A percentile compares a stretch with the other conserved stretches of the same genome.
Evolutionary conservation across 2,329 filamentous ascomycete genomes (phyloP).

Genomic region (Orbilia brochopaga): DNA sequence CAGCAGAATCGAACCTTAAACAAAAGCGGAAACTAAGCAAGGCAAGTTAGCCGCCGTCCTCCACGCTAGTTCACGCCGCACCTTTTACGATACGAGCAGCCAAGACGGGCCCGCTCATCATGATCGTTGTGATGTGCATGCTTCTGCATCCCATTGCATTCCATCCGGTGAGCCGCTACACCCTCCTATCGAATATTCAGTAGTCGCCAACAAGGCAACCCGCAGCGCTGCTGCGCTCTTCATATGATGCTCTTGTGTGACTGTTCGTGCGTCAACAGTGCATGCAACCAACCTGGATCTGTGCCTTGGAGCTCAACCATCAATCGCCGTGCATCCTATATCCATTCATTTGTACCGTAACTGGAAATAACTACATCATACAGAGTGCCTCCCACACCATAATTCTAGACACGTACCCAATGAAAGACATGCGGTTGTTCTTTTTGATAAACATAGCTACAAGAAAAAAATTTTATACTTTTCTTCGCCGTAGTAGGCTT

Average conservation of each 20-base stretch:
- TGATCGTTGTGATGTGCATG: background rate
- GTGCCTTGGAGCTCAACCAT: background rate
- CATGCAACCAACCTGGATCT: background rate
- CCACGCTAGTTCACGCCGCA: background rate
- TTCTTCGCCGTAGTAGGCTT: conserved; percentile 3
- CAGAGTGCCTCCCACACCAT: background rate
- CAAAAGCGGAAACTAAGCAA: conserved; percentile 2
- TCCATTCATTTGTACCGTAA: no score
- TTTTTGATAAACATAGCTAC: conserved; percentile 1
- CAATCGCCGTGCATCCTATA: background rate
- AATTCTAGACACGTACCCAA: conserved; percentile 16
- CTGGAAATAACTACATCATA: no score
- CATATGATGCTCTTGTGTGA: background rate
- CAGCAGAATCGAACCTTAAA: background rate
- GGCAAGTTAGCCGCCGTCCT: background rate
- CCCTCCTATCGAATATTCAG: background rate
- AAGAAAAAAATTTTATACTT: no score
- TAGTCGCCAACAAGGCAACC: background rate
- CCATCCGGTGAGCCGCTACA: background rate
- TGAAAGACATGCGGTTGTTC: conserved; percentile 28
- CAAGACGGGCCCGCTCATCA: background rate
- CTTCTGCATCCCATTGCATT: background rate
- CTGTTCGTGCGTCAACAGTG: background rate
- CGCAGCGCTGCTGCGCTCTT: background rate
- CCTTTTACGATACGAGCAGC: background rate